phyloP scores from a whole-genome alignment of 129 eudicot species.

The Flaveria linearis region DNA sequence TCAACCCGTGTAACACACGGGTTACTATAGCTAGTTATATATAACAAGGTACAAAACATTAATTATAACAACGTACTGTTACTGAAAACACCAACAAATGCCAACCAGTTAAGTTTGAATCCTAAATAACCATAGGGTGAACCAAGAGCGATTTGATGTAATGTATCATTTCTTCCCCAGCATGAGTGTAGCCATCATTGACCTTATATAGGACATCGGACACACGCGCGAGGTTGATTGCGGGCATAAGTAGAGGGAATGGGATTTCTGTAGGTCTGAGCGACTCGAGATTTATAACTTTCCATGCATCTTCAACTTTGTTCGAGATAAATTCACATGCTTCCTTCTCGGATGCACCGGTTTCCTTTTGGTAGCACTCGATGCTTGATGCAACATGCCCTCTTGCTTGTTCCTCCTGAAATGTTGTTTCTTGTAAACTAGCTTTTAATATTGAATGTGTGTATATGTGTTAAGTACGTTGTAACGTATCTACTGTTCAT shows the following conservation, averaged over 20 bases:
- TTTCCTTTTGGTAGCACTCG: conserved; percentile 14
- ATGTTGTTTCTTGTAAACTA: not conserved
- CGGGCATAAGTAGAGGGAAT: not conserved
- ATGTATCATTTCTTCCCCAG: not conserved
- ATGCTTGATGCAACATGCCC: conserved; percentile 2
- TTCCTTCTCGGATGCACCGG: not conserved
- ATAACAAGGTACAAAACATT: too few relatives aligned
- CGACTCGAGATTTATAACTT: conserved; percentile 14
- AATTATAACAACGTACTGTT: too few relatives aligned
- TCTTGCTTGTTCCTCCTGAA: conserved; percentile 20
- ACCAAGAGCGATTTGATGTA: not conserved
- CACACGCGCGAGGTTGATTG: conserved; percentile 5
- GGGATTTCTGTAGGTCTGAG: conserved; percentile 15
- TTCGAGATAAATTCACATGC: not conserved
- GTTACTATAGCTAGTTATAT: too few relatives aligned
- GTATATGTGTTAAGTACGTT: too few relatives aligned
- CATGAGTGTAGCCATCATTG: not conserved
- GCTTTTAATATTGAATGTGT: too few relatives aligned
- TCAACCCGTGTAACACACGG: too few relatives aligned
- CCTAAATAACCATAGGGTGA: conserved; percentile 9
- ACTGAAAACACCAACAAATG: too few relatives aligned
- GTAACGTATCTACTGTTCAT: too few relatives aligned
- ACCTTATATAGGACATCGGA: not conserved
- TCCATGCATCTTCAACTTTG: conserved; percentile 8
- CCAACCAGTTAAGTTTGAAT: not conserved